Conservation (phyloP, 1,139 yeast species). For the Kodamaea sp. region DNA sequence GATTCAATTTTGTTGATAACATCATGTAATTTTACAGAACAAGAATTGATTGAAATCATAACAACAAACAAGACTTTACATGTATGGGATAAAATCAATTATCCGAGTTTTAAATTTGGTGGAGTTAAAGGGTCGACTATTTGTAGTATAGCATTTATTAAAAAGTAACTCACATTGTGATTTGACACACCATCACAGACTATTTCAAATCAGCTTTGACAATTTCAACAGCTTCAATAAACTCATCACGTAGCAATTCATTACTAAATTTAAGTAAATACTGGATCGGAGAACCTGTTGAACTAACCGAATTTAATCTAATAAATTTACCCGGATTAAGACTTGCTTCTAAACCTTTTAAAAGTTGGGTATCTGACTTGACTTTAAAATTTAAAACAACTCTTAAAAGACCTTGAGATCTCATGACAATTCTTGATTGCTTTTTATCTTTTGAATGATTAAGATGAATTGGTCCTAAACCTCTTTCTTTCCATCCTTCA, state of each 20-base stretch:
- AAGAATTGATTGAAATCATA: constrained; percentile 61
- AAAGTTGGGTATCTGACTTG: constrained; percentile 50
- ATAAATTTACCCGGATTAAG: constrained; percentile 74
- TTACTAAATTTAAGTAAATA: constrained; percentile 74
- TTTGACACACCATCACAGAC: too few species aligned
- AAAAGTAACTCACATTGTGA: constrained; percentile 18
- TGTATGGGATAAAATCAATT: constrained; percentile 61
- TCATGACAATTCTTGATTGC: constrained; percentile 69
- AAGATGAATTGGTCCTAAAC: constrained; percentile 81
- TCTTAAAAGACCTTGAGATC: constrained; percentile 81
- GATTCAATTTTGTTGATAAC: constrained; percentile 73
- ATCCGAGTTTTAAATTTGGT: constrained; percentile 84
- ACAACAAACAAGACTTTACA: constrained; percentile 37
- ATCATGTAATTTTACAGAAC: constrained; percentile 90
- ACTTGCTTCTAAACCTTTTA: constrained; percentile 84
- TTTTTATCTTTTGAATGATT: constrained; percentile 48
- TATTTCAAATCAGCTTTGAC: constrained; percentile 23
- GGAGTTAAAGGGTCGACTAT: constrained; percentile 86
- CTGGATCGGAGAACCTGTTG: constrained; percentile 68
- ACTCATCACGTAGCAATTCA: constrained; percentile 55
- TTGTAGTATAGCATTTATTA: constrained; percentile 76
- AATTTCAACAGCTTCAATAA: constrained; percentile 50
- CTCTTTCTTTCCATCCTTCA: constrained; percentile 95
- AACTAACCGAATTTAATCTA: constrained; percentile 51
- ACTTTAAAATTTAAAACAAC: constrained; percentile 79